A percentile compares a stretch with the other conserved stretches of the same genome.
phyloP scores from a whole-genome alignment of 116 monocot species.

The Zostera marina region DNA sequence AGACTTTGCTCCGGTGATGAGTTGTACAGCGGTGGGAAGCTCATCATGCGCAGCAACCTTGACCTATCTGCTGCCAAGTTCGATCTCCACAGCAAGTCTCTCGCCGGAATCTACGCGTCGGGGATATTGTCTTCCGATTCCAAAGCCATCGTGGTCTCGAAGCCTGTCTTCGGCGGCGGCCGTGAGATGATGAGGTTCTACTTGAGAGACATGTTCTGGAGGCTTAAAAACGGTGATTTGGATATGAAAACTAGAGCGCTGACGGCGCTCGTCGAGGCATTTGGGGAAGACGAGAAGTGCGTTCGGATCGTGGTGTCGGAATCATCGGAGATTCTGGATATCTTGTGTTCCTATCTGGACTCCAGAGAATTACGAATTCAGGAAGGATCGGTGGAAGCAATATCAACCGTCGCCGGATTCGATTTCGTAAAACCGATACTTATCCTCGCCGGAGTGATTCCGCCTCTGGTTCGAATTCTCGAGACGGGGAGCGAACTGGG shows the following conservation, averaged over 20 bases:
- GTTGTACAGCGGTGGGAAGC: conserved; percentile 42
- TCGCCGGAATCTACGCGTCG: conserved; percentile 25
- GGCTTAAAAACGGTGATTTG: conserved; percentile 28
- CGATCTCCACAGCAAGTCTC: conserved; percentile 26
- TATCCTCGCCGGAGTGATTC: conserved; percentile 20
- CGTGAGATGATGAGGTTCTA: conserved; percentile 50
- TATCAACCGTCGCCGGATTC: conserved; percentile 15
- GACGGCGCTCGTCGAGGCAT: conserved; percentile 21
- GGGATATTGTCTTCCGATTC: conserved; percentile 12
- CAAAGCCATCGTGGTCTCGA: conserved; percentile 30
- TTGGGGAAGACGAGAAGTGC: conserved; percentile 46
- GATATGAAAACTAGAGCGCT: conserved; percentile 27
- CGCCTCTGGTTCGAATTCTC: conserved; percentile 25
- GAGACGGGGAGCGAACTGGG: conserved; percentile 23
- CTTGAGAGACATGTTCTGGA: conserved; percentile 29
- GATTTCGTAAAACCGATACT: conserved; percentile 25
- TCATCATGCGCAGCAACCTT: conserved; percentile 50
- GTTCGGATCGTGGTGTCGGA: conserved; percentile 20
- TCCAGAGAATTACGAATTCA: conserved; percentile 16
- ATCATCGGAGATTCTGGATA: conserved; percentile 7
- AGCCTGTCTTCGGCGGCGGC: conserved; percentile 21
- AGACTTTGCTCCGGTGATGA: conserved; percentile 12
- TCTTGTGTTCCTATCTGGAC: conserved; percentile 24
- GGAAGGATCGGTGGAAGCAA: conserved; percentile 25
- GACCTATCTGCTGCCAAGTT: conserved; percentile 28